Percentiles rank a stretch among this genome's conserved stretches.
These are phyloP conservation scores for Hericium rajendrae DNA, from an alignment of 768 basidiomycete species.

Conservation along the genomic window DNA sequence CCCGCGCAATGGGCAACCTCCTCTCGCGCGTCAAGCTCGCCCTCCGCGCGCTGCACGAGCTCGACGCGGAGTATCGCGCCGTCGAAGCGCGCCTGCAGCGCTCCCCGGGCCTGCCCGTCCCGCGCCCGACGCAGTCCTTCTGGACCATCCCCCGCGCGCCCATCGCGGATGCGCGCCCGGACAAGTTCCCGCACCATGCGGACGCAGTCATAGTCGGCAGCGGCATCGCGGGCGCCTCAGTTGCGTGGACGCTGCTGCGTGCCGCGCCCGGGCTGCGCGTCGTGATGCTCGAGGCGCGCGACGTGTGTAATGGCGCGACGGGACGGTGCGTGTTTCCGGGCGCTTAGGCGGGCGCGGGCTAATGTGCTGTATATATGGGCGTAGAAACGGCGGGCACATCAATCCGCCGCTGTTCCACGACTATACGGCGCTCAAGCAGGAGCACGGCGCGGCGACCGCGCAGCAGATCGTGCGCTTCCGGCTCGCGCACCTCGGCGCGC, in stretches of 20 bases:
- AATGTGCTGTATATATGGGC: too few relatives aligned
- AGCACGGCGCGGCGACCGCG: constrained; percentile 37
- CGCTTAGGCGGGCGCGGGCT: neutral
- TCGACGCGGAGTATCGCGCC: constrained; percentile 4
- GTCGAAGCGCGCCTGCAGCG: constrained; percentile 21
- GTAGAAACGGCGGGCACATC: constrained; percentile 65
- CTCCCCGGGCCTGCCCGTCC: constrained; percentile 47
- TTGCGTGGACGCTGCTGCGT: constrained; percentile 46
- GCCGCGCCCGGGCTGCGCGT: constrained; percentile 29
- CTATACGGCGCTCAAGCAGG: constrained; percentile 36
- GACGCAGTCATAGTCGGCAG: constrained; percentile 70
- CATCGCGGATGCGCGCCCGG: constrained; percentile 25
- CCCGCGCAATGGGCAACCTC: constrained; percentile 4
- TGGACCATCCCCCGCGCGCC: constrained; percentile 51
- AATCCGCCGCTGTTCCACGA: constrained; percentile 52
- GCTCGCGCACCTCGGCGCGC: constrained; percentile 41
- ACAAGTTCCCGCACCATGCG: constrained; percentile 34
- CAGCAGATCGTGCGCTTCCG: constrained; percentile 51
- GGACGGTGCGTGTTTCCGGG: constrained; percentile 38
- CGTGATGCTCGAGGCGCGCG: constrained; percentile 76
- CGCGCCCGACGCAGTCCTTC: constrained; percentile 46
- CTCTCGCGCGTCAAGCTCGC: constrained; percentile 2
- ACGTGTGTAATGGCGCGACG: constrained; percentile 66
- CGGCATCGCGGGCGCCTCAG: constrained; percentile 63
- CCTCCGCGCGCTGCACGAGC: neutral